Evolutionary conservation across 2,329 filamentous ascomycete species (phyloP), one percentile per base, ranked within the genome.

Genomic region (Claviceps sp.): DNA sequence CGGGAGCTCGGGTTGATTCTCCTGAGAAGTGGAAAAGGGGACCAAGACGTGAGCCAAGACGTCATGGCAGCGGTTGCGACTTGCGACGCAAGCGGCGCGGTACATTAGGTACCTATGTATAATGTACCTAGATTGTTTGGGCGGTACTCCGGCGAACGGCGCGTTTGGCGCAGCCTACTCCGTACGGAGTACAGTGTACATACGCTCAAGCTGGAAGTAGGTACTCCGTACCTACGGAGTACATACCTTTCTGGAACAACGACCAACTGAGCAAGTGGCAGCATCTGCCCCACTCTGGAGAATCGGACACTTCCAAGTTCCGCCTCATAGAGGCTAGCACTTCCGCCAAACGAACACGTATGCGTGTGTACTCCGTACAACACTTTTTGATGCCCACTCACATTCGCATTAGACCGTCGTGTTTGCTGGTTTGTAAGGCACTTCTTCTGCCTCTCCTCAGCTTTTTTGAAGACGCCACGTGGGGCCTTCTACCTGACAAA

Each of bases 401-500:
- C 29, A 34, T 34, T 34, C 9, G 29, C 29, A 34, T 34, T 34
- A 34, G 29, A 34, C 29, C 9, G 29, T 16, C 17, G 20, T 17
- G 42, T 36, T 22, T 37, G 14, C 38, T 14, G 9, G 20, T 34
- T 34, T 34, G 29, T 34, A 34, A 34, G 42, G 40, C 49, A 39
- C 37, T 29, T 29, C 34, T 36, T 50, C 43, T 46, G 50, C 38
- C 42, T 46, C 49, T 51, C 53, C 42, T 45, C 54, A 52, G 53
- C 53, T 54, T 53, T 44, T 58, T 58, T 52, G 55, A 55, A 23
- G 44, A 47, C 61, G 59, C 60, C 62, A 66, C 64, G 62, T 66
- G 64, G 63, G 60, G 62, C 57, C 56, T 57, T 53, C 53, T 52
- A 50, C 55, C 59, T 60, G 58, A 59, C 58, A 61, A 60, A 56